A percentile compares a stretch with the other conserved stretches of the same genome.
These are phyloP conservation scores for Parasitella parasitica DNA, from an alignment of 371 early-diverging fungal species.

Conservation along the genomic window DNA sequence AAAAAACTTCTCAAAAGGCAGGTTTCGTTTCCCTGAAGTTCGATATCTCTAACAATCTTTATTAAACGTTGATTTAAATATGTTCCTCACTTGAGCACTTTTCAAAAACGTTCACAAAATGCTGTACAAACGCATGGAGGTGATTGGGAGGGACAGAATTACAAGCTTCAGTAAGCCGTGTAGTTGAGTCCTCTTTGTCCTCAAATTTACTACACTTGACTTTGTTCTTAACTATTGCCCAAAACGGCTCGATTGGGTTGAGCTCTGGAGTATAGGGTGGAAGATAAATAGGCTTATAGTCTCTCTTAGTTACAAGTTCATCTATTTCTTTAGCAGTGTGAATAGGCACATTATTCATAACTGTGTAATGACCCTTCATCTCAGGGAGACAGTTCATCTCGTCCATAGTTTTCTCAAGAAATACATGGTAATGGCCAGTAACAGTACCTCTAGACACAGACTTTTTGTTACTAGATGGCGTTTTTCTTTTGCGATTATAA, in stretches of 20 bases:
- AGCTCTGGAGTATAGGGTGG: conserved; percentile 8
- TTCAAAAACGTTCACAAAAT: too few species aligned
- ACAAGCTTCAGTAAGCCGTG: too few species aligned
- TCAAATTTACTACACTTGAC: conserved; percentile 13
- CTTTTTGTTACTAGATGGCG: conserved; percentile 4
- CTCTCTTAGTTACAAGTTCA: conserved; percentile 15
- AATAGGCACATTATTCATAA: conserved; percentile 20
- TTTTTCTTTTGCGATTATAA: not conserved
- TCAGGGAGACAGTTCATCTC: conserved; percentile 15
- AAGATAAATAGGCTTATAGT: conserved; percentile 16
- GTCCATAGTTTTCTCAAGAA: conserved; percentile 25
- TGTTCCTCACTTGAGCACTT: too few species aligned
- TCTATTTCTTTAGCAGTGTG: conserved; percentile 21
- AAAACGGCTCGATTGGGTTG: conserved; percentile 15
- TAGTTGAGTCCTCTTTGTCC: conserved; percentile 4
- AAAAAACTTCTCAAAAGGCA: too few species aligned
- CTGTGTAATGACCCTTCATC: conserved; percentile 26
- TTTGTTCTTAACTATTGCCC: conserved; percentile 19
- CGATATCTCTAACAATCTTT: too few species aligned
- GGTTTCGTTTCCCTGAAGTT: too few species aligned
- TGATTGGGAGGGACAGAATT: conserved; percentile 6
- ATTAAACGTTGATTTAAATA: too few species aligned
- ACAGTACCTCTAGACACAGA: conserved; percentile 11
- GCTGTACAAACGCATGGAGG: not conserved
- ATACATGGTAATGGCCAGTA: conserved; percentile 16